Percentiles rank a stretch among this genome's conserved stretches.
phyloP scores from a whole-genome alignment of 2,329 filamentous ascomycete genomes.

The Talaromyces piceae region DNA sequence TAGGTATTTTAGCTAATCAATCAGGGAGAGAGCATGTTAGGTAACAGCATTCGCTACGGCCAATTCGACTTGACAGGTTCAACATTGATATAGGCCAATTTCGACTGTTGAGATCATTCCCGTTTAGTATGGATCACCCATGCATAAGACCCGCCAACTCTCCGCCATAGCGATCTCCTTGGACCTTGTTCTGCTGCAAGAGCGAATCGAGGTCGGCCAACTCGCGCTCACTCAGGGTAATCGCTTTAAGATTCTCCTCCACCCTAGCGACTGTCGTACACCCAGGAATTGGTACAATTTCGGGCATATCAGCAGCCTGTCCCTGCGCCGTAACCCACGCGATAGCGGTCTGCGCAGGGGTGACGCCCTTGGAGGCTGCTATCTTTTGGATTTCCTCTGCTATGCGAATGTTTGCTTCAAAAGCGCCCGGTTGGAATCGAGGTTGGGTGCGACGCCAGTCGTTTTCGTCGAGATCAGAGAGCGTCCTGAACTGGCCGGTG shows the following conservation, averaged over 20 bases:
- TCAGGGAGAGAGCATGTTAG: too few species aligned
- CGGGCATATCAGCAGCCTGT: not conserved
- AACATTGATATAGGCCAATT: too few species aligned
- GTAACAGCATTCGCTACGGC: too few species aligned
- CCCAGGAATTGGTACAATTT: conserved; percentile 39
- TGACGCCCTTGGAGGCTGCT: conserved; percentile 36
- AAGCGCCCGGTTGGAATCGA: conserved; percentile 45
- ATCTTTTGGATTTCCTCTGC: conserved; percentile 41
- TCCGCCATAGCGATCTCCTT: conserved; percentile 3
- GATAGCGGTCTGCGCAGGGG: conserved; percentile 42
- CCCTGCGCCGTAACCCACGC: not conserved
- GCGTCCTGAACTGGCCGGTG: conserved; percentile 41
- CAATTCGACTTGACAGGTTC: too few species aligned
- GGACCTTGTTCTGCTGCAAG: conserved; percentile 1
- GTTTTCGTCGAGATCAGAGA: conserved; percentile 41
- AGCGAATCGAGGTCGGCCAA: conserved; percentile 4
- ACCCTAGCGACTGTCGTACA: conserved; percentile 30
- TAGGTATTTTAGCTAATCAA: too few species aligned
- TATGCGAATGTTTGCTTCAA: conserved; percentile 44
- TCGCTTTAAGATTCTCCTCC: conserved; percentile 32
- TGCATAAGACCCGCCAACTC: conserved; percentile 2
- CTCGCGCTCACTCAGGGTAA: conserved; percentile 40
- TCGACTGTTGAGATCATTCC: too few species aligned
- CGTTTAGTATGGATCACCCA: too few species aligned
- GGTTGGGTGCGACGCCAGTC: conserved; percentile 39